Evolutionary conservation across 768 basidiomycete genomes (phyloP).

Genomic region (Melanogaster broomeanus): DNA sequence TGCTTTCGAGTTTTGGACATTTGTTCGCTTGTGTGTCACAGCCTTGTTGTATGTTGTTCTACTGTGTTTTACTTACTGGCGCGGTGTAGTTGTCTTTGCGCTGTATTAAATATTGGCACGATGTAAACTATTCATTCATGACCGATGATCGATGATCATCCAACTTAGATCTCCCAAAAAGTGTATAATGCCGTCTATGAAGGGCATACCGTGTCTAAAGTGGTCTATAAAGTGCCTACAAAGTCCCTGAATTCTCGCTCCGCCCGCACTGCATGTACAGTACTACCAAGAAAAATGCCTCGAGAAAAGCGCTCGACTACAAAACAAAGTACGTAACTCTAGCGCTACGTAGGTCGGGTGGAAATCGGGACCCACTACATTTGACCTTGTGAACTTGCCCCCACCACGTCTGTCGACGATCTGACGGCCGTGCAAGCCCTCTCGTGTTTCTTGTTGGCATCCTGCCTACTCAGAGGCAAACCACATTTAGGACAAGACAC

Average conservation of each 20-base stretch:
- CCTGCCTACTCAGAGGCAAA: constrained; percentile 18
- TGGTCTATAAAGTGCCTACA: too few relatives aligned
- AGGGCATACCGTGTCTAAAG: too few relatives aligned
- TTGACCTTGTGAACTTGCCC: not conserved
- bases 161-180: not conserved
- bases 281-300: too few relatives aligned
- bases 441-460: constrained; percentile 26
- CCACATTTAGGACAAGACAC: constrained; percentile 16
- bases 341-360: too few relatives aligned
- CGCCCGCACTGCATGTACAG: too few relatives aligned
- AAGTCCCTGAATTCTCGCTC: too few relatives aligned
- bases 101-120: constrained; percentile 23
- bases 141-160: too few relatives aligned
- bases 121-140: constrained; percentile 29
- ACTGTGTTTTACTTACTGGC: constrained; percentile 22
- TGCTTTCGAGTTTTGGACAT: constrained; percentile 21
- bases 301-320: too few relatives aligned
- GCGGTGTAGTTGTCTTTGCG: constrained; percentile 4
- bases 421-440: not conserved
- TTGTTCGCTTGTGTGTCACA: constrained; percentile 17
- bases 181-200: not conserved
- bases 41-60: constrained; percentile 18
- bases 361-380: too few relatives aligned
- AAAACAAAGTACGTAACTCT: too few relatives aligned
- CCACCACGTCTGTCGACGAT: not conserved